Evolutionary conservation across 257 asterid species (phyloP).

Genomic region (Solanum pinnatisectum): DNA sequence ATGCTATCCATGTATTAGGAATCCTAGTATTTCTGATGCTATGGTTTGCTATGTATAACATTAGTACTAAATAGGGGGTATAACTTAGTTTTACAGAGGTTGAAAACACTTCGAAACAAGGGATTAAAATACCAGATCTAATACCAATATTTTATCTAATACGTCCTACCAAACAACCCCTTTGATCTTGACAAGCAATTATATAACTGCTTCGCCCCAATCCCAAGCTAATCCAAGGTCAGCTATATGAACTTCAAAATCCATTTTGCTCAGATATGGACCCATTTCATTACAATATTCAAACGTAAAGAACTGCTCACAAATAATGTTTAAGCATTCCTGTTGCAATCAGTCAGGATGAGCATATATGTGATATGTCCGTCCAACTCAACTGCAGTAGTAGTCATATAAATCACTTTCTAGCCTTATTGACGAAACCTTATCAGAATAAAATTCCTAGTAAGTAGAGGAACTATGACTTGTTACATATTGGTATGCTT

Average conservation of each 20-base stretch:
- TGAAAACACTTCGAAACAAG: neutral
- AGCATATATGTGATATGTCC: neutral
- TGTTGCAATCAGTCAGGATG: neutral
- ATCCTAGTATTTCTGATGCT: neutral
- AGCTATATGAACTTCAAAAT: neutral
- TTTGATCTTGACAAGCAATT: neutral
- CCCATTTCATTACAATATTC: neutral
- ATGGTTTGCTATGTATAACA: neutral
- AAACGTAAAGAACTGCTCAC: neutral
- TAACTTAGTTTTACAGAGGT: neutral
- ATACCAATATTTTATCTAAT: neutral
- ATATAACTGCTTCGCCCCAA: neutral
- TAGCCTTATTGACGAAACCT: neutral
- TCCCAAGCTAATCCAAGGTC: neutral
- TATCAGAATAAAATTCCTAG: neutral
- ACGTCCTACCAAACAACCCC: neutral
- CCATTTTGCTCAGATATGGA: neutral
- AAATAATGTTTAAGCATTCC: neutral
- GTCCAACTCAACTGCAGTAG: neutral
- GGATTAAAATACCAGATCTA: neutral
- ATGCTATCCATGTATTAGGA: neutral
- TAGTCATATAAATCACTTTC: neutral
- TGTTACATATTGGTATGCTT: neutral
- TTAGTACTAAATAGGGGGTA: neutral
- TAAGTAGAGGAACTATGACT: neutral